Conservation (phyloP, 306 rosid species). For the Corylus avellana region DNA sequence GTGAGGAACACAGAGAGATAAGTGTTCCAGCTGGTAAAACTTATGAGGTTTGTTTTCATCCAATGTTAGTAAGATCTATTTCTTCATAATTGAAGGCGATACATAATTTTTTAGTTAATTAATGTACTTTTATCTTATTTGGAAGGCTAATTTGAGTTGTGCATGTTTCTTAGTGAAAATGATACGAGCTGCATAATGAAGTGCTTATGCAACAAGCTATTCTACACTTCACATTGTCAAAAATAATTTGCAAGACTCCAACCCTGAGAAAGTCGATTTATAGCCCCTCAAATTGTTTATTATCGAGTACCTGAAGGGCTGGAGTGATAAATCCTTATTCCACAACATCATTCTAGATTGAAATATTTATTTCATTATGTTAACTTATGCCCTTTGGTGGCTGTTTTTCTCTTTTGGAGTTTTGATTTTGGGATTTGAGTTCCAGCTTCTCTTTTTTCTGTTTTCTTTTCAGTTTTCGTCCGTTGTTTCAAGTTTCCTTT, state of each 20-base stretch:
- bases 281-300: background rate
- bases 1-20: conserved; percentile 77
- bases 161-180: background rate
- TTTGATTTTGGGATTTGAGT: too few relatives aligned
- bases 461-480: too few relatives aligned
- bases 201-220: background rate
- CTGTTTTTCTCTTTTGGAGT: background rate
- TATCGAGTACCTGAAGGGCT: background rate
- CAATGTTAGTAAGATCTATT: conserved; percentile 19
- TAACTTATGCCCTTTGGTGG: background rate
- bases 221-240: background rate
- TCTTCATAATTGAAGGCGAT: conserved; percentile 10
- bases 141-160: background rate
- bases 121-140: conserved; percentile 10
- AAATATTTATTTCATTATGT: background rate
- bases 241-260: background rate
- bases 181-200: background rate
- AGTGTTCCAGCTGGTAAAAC: conserved; percentile 83
- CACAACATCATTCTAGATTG: background rate
- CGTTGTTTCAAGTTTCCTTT: too few relatives aligned
- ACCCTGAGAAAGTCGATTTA: background rate
- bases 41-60: conserved; percentile 62
- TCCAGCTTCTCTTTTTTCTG: too few relatives aligned
- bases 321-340: background rate
- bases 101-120: background rate